Evolutionary conservation across 2,329 filamentous ascomycete genomes (phyloP).

Genomic region (Thielaviopsis euricoi): DNA sequence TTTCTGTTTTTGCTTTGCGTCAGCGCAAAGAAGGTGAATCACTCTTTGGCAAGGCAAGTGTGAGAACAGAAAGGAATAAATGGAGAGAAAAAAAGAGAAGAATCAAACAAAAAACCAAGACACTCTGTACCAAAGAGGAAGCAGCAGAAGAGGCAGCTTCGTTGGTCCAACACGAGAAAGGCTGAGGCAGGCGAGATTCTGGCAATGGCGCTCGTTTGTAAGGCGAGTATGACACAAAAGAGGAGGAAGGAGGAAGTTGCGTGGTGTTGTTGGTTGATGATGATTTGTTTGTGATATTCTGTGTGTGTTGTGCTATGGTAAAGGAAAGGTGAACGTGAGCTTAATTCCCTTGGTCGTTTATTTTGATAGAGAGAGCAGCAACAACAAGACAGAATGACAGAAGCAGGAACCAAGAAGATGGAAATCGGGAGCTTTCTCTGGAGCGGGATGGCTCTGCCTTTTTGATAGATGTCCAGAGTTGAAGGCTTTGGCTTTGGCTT

Average conservation of each 20-base stretch:
- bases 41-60: slow-evolving; percentile 5
- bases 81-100: neutral
- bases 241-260: neutral
- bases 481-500: neutral
- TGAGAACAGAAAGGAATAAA: neutral
- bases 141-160: neutral
- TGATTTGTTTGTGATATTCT: neutral
- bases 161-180: neutral
- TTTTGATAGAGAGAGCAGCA: neutral
- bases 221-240: slow-evolving; percentile 1
- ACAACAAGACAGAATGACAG: neutral
- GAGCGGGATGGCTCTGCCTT: neutral
- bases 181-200: neutral
- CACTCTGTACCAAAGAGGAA: neutral
- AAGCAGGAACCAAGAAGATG: neutral
- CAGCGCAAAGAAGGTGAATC: neutral
- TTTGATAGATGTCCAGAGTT: neutral
- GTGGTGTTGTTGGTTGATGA: neutral
- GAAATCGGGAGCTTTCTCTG: neutral
- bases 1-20: neutral
- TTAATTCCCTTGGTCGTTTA: neutral
- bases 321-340: too few relatives aligned
- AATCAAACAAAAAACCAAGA: neutral
- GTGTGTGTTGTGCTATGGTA: neutral
- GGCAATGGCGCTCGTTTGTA: slow-evolving; percentile 3